Evolutionary conservation across 1,284 basidiomycete genomes (phyloP).

Genomic region (Volvariella surrecta): DNA sequence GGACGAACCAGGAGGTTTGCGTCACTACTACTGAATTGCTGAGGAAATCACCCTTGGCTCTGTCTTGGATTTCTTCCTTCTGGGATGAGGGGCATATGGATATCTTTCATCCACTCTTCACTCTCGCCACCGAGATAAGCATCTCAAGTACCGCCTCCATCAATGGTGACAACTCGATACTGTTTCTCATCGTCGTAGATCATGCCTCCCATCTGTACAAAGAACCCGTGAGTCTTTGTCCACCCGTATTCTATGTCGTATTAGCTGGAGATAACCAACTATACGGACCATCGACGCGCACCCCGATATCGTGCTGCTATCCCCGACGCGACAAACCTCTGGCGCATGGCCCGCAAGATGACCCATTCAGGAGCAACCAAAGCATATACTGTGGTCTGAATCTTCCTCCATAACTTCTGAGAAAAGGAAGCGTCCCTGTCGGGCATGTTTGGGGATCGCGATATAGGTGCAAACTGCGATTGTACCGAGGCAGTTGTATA

Average conservation of each 20-base stretch:
- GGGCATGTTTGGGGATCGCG: background rate
- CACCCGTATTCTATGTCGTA: conserved; percentile 10
- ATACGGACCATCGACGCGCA: background rate
- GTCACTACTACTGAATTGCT: conserved; percentile 22
- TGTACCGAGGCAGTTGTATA: background rate
- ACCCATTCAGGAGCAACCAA: background rate
- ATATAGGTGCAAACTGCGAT: background rate
- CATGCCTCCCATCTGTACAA: conserved; percentile 24
- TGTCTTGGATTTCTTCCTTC: conserved; percentile 23
- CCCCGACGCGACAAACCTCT: background rate
- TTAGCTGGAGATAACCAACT: background rate
- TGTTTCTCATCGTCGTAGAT: background rate
- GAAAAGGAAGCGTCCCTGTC: background rate
- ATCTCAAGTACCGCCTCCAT: conserved; percentile 11
- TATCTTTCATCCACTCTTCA: conserved; percentile 6
- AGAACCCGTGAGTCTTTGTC: conserved; percentile 20
- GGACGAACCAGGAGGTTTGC: conserved; percentile 23
- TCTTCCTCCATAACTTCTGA: background rate
- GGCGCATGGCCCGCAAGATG: background rate
- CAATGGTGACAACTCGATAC: conserved; percentile 11
- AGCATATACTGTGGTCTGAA: background rate
- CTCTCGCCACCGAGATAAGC: conserved; percentile 10
- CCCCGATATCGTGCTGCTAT: background rate
- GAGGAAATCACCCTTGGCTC: conserved; percentile 25
- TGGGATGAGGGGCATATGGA: conserved; percentile 17